These are phyloP conservation scores for Wickerhamiella infanticola DNA, from an alignment of 1,139 yeast genomes.

Conservation along the genomic window DNA sequence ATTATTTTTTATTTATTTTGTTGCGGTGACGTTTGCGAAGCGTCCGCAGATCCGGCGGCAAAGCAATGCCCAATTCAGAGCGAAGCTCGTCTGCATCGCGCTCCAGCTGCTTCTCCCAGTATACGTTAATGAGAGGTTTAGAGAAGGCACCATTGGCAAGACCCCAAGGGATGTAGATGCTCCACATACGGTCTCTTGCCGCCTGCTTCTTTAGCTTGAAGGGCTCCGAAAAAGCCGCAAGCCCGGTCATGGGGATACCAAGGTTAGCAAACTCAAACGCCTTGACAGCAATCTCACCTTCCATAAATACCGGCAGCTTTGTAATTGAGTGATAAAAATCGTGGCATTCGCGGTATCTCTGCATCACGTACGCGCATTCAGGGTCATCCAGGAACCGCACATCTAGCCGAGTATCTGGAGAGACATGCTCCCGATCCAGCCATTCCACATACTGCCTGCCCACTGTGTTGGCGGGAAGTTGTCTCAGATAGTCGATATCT, in stretches of 20 bases:
- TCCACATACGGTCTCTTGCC: constrained; percentile 26
- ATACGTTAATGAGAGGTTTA: constrained; percentile 69
- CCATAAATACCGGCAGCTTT: constrained; percentile 79
- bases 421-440: constrained; percentile 76
- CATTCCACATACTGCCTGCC: constrained; percentile 69
- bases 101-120: constrained; percentile 80
- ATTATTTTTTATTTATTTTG: background rate
- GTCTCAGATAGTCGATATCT: constrained; percentile 43
- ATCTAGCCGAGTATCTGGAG: constrained; percentile 85
- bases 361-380: constrained; percentile 80
- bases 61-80: constrained; percentile 50
- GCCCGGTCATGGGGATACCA: constrained; percentile 91
- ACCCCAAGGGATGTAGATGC: constrained; percentile 85
- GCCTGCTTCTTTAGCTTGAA: constrained; percentile 36
- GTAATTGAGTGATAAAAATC: constrained; percentile 92
- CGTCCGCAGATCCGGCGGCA: constrained; percentile 63
- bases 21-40: constrained; percentile 30
- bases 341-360: constrained; percentile 84
- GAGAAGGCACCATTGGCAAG: constrained; percentile 55
- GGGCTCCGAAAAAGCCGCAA: constrained; percentile 83
- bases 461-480: constrained; percentile 53
- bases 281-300: constrained; percentile 90
- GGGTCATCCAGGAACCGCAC: constrained; percentile 81
- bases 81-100: constrained; percentile 61
- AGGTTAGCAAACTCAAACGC: constrained; percentile 85